These are phyloP conservation scores for Discostella stelligeroides DNA, from an alignment of 108 stramenopile species.

Conservation along the genomic window DNA sequence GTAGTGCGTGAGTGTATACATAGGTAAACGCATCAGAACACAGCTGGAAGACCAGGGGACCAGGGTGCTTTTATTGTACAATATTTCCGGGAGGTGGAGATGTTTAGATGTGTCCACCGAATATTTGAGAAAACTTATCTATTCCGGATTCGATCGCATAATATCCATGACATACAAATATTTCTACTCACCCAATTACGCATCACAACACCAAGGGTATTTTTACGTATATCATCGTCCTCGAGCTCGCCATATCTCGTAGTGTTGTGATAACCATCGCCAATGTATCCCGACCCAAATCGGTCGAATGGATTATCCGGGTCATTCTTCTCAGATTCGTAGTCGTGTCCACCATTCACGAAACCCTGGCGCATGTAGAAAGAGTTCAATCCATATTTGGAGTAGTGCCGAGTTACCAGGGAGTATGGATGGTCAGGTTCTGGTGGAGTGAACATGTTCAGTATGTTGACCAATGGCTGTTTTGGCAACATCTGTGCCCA, in stretches of 20 bases:
- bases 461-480: slow-evolving; percentile 47
- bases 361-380: slow-evolving; percentile 49
- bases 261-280: slow-evolving; percentile 57
- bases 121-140: background rate
- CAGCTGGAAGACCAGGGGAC: slow-evolving; percentile 56
- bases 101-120: too few relatives aligned
- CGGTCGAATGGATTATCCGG: slow-evolving; percentile 29
- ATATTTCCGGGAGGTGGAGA: too few relatives aligned
- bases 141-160: background rate
- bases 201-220: slow-evolving; percentile 49
- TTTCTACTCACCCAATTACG: slow-evolving; percentile 39
- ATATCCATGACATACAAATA: background rate
- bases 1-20: slow-evolving; percentile 51
- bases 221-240: slow-evolving; percentile 22
- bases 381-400: slow-evolving; percentile 51
- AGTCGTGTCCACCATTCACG: slow-evolving; percentile 43
- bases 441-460: slow-evolving; percentile 28
- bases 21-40: slow-evolving; percentile 58
- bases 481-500: slow-evolving; percentile 51
- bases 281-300: slow-evolving; percentile 34
- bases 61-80: slow-evolving; percentile 48
- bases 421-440: slow-evolving; percentile 9
- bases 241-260: slow-evolving; percentile 53
- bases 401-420: slow-evolving; percentile 31
- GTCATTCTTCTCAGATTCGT: slow-evolving; percentile 36